Evolutionary conservation across 169 alveolate species (phyloP), one percentile per base, ranked within the genome.

Genomic region (Cryptosporidium viatorum): DNA sequence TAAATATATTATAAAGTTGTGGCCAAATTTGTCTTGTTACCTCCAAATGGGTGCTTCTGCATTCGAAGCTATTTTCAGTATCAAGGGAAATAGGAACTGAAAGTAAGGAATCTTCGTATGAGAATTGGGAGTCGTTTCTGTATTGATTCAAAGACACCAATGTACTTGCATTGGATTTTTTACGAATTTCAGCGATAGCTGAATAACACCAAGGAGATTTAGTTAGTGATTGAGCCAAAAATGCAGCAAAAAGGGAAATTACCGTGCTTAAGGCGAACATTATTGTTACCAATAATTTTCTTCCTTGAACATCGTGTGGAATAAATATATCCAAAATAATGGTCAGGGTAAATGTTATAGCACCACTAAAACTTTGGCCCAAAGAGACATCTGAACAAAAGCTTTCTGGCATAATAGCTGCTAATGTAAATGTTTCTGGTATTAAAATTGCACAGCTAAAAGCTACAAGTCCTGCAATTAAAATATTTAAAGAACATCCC

Each of bases 21-120:
- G 73, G 89, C 89, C 89, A 80, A 37, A 80, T 80, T 23, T 62
- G 89, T 45, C 80, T 80, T n/a, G 89, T 62, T 4, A 80, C 89
- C n/a, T 80, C 75, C 62, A 80, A 29, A 16, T 59, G 37, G 23
- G 43, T 80, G 12, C 51, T 73, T 51, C 48, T 73, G 70, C 41
- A 60, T 37, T 80, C 89, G 23, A 62, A 59, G 51, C 65, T 80
- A 26, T 39, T 43, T 33, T 80, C 89, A 10, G 74, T 62, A 14
- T 80, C 89, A 26, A 80, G 69, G 3, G 89, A 80, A 33, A 80
- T 80, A 16, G 85, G 85, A 50, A 23, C 50, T 18, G 89, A 80
- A 3, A 80, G 14, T 33, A 59, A 26, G 1, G 89, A 80, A n/a
- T 80, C 89, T 65, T 59, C 89, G 51, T 67, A 80, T 0, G 89